Conservation (phyloP, 148 eudicot genomes). For the Amaranthus palmeri region DNA sequence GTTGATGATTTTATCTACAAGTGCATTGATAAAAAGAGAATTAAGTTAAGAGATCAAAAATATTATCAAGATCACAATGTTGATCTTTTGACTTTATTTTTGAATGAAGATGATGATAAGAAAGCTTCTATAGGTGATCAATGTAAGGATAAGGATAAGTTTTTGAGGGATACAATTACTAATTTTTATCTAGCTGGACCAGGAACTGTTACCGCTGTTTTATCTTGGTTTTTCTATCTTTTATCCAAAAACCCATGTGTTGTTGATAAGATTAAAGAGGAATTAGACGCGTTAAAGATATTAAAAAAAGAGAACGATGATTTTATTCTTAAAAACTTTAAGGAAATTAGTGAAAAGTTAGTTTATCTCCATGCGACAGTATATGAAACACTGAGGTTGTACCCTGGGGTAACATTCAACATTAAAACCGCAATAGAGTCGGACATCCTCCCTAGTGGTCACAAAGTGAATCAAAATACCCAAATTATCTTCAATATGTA, state of each 20-base stretch:
- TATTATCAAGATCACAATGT: not conserved
- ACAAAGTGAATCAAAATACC: no score
- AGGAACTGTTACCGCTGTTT: conserved; percentile 34
- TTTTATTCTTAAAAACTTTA: no score
- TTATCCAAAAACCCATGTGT: conserved; percentile 29
- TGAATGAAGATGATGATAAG: conserved; percentile 14
- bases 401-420: conserved; percentile 23
- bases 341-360: conserved; percentile 14
- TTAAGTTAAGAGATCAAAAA: not conserved
- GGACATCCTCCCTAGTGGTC: conserved; percentile 25
- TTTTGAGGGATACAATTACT: conserved; percentile 25
- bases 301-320: not conserved
- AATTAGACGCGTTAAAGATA: conserved; percentile 5
- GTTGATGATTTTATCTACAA: conserved; percentile 36
- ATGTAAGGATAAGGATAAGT: conserved; percentile 14
- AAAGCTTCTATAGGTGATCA: not conserved
- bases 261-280: conserved; percentile 28
- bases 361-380: conserved; percentile 42
- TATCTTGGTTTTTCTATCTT: conserved; percentile 45
- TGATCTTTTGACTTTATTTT: conserved; percentile 38
- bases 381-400: conserved; percentile 43
- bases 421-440: no score
- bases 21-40: conserved; percentile 25
- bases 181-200: conserved; percentile 34
- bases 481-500: no score